Evolutionary conservation across 2,329 filamentous ascomycete species (phyloP).

Genomic region (Talaromyces sp.): DNA sequence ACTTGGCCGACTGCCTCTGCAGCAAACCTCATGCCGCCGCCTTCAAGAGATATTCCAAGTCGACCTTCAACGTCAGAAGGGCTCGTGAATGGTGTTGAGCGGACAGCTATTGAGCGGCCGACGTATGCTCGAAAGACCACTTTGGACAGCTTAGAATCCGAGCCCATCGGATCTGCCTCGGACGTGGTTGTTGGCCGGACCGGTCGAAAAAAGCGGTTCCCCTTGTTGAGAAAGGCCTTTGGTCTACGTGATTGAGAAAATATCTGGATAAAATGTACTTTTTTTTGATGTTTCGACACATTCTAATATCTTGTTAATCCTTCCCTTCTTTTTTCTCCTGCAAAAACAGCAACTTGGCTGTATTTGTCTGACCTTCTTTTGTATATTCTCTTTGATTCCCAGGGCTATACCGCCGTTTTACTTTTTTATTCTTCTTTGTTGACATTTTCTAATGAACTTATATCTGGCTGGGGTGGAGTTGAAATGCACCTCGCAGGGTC

Average conservation of each 20-base stretch:
- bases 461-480: not conserved
- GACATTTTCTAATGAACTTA: not conserved
- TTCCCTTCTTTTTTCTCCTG: not conserved
- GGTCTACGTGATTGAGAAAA: slow-evolving; percentile 28
- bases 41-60: not conserved
- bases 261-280: not conserved
- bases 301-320: not conserved
- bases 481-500: not conserved
- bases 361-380: not conserved
- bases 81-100: slow-evolving; percentile 6
- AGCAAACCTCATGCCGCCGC: not conserved
- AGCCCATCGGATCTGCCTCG: slow-evolving; percentile 12
- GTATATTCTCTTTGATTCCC: not conserved
- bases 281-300: not conserved
- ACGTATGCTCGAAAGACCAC: slow-evolving; percentile 4
- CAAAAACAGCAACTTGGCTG: not conserved
- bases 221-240: slow-evolving; percentile 40
- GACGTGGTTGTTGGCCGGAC: slow-evolving; percentile 29
- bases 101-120: slow-evolving; percentile 3
- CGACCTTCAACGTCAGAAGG: slow-evolving; percentile 14
- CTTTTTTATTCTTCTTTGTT: not conserved
- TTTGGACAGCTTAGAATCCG: slow-evolving; percentile 13
- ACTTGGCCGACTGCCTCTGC: not conserved
- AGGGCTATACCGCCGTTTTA: not conserved
- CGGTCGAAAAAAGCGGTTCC: slow-evolving; percentile 43